phyloP scores from a whole-genome alignment of 345 rosid species.

The Eucalyptus polyanthemos region DNA sequence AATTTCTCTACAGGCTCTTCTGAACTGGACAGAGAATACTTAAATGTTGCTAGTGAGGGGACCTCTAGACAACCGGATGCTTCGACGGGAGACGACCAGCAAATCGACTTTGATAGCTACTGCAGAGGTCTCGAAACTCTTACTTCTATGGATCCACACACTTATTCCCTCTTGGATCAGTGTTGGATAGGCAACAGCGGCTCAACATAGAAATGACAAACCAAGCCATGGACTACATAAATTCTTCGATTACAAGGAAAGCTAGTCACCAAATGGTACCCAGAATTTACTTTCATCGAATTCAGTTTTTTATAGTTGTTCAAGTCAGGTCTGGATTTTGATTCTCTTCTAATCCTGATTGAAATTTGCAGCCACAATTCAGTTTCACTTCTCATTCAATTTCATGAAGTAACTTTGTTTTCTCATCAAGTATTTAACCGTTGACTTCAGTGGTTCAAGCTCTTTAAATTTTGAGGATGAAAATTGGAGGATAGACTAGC shows the following conservation, averaged over 20 bases:
- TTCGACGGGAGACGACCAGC: neutral
- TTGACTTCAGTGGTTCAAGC: neutral
- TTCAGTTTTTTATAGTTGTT: neutral
- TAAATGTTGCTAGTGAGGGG: neutral
- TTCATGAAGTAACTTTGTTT: neutral
- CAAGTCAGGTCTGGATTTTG: neutral
- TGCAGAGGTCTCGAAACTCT: slow-evolving; percentile 17
- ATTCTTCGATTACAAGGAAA: neutral
- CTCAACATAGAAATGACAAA: neutral
- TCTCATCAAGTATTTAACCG: neutral
- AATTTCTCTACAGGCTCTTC: neutral
- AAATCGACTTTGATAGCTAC: slow-evolving; percentile 13
- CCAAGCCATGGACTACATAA: neutral
- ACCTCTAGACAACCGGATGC: neutral
- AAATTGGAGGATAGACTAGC: neutral
- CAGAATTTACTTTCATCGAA: neutral
- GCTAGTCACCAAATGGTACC: neutral
- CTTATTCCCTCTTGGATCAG: slow-evolving; percentile 4
- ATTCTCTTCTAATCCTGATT: neutral
- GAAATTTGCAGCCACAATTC: neutral
- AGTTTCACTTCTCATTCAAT: neutral
- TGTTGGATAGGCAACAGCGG: neutral
- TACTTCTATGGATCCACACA: slow-evolving; percentile 4
- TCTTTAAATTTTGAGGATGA: neutral
- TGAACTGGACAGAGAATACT: neutral